Conservation (phyloP, 768 basidiomycete genomes). For the Cystofilobasidium macerans region DNA sequence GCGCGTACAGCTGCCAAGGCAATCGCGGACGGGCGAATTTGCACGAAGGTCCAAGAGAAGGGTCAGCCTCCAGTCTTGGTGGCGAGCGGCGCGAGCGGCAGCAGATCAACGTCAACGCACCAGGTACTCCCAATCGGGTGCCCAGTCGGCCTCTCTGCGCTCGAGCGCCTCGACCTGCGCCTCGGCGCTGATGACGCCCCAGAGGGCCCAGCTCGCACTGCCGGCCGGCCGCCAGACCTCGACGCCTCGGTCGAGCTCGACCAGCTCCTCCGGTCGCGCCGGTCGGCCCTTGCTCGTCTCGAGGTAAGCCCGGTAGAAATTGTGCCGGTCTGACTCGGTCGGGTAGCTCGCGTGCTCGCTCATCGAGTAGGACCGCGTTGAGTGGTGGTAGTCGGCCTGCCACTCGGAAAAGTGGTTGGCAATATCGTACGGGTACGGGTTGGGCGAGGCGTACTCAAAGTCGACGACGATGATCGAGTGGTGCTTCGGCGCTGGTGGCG, state of each 20-base stretch:
- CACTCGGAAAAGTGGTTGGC: constrained; percentile 68
- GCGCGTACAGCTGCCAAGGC: constrained; percentile 52
- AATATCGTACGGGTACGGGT: constrained; percentile 88
- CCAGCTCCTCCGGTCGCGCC: constrained; percentile 45
- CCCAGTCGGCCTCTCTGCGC: constrained; percentile 38
- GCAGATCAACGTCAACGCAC: constrained; percentile 29
- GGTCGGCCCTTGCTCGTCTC: constrained; percentile 31
- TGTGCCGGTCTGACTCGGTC: constrained; percentile 54
- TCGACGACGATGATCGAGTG: constrained; percentile 86
- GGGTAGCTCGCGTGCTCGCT: constrained; percentile 54
- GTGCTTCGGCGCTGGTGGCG: constrained; percentile 24
- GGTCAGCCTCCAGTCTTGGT: too few species aligned
- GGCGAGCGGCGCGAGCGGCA: too few species aligned
- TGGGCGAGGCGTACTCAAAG: constrained; percentile 91
- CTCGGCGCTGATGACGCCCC: constrained; percentile 80
- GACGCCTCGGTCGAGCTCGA: constrained; percentile 64
- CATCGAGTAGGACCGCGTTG: constrained; percentile 39
- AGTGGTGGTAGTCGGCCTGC: constrained; percentile 76
- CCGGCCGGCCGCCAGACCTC: constrained; percentile 78
- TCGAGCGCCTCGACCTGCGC: constrained; percentile 40
- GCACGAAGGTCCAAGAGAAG: too few species aligned
- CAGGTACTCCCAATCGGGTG: constrained; percentile 75
- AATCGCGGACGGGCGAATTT: neutral
- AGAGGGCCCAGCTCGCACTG: constrained; percentile 85
- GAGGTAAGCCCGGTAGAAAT: constrained; percentile 76